Conservation (phyloP, 1,139 yeast genomes). For the Hanseniaspora gamundiae region DNA sequence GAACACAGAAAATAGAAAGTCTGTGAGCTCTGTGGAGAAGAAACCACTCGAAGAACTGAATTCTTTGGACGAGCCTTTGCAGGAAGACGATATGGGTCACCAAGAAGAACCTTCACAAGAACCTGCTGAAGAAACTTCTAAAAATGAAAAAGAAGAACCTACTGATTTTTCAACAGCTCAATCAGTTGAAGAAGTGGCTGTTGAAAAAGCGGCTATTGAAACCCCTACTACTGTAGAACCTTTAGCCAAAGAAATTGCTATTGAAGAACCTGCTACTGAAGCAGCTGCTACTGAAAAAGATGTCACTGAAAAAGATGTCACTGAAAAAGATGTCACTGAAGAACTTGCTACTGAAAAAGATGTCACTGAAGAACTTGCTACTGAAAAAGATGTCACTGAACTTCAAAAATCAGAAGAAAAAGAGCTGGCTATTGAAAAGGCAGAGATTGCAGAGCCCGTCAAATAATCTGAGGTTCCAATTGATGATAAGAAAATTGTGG, state of each 20-base stretch:
- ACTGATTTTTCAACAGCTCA: conserved; percentile 2
- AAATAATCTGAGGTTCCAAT: too few species aligned
- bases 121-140: conserved; percentile 7
- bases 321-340: too few species aligned
- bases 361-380: too few species aligned
- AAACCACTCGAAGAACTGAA: conserved; percentile 4
- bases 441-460: too few species aligned
- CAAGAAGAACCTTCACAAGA: conserved; percentile 6
- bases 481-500: too few species aligned
- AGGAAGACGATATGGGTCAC: conserved; percentile 8
- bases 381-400: too few species aligned
- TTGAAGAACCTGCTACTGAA: not conserved
- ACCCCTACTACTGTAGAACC: conserved; percentile 1
- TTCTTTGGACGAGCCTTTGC: conserved; percentile 7
- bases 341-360: too few species aligned
- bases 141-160: conserved; percentile 5
- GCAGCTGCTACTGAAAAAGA: not conserved
- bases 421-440: too few species aligned
- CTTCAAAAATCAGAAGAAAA: too few species aligned
- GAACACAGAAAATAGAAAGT: conserved; percentile 3
- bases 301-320: too few species aligned
- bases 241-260: not conserved
- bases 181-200: conserved; percentile 3
- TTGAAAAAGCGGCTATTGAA: not conserved
- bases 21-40: conserved; percentile 5